These are phyloP conservation scores for Lactifluus piperatus DNA, from an alignment of 768 basidiomycete species.

Conservation along the genomic window DNA sequence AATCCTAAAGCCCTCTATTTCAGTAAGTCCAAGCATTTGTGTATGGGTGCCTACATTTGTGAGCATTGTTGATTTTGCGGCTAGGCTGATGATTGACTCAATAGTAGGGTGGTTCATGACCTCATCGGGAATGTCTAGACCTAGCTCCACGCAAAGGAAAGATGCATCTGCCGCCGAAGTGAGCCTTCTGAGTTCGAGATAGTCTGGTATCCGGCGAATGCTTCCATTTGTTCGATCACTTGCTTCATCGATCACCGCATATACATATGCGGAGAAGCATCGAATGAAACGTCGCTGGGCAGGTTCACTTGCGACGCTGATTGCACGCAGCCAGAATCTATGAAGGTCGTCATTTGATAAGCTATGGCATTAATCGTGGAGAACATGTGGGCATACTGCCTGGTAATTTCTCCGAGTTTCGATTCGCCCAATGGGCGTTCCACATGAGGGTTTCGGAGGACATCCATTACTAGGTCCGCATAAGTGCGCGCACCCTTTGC, in stretches of 20 bases:
- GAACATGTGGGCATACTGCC: not conserved
- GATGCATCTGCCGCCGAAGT: not conserved
- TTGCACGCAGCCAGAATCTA: too few species aligned
- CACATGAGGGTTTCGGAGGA: slow-evolving; percentile 5
- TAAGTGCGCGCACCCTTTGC: slow-evolving; percentile 26
- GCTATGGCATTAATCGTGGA: too few species aligned
- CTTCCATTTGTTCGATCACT: not conserved
- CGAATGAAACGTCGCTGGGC: too few species aligned
- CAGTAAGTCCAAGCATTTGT: too few species aligned
- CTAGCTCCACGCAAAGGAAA: too few species aligned
- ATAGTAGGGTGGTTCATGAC: slow-evolving; percentile 35
- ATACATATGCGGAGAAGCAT: not conserved
- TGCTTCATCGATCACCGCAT: not conserved
- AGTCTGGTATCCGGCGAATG: not conserved
- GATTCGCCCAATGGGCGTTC: not conserved
- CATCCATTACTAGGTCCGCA: slow-evolving; percentile 33
- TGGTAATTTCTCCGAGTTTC: not conserved
- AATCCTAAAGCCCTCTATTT: too few species aligned
- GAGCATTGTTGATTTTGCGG: too few species aligned
- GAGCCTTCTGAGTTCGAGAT: not conserved
- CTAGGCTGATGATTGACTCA: slow-evolving; percentile 23
- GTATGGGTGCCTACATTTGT: too few species aligned
- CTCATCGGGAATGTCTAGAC: too few species aligned
- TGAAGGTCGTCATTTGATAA: not conserved
- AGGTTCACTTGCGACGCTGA: too few species aligned